These are phyloP conservation scores for Boehmeria nivea DNA, from an alignment of 306 rosid genomes.

Conservation along the genomic window DNA sequence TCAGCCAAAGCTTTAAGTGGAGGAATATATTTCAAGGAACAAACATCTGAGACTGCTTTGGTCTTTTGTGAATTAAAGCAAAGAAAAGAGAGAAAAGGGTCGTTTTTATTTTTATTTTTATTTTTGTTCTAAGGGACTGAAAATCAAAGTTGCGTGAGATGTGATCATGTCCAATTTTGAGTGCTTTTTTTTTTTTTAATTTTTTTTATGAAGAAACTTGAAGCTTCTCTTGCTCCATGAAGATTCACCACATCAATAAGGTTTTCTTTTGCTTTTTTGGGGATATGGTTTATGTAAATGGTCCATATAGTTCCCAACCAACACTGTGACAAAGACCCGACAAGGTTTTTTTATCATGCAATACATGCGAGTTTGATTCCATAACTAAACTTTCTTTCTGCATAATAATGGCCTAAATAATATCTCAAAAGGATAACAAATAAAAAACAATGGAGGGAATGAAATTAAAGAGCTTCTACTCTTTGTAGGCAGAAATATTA, in stretches of 20 bases:
- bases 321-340: conserved; percentile 13
- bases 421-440: background rate
- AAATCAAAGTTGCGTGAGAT: background rate
- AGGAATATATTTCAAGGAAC: too few species aligned
- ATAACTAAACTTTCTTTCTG: too few species aligned
- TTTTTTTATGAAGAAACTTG: conserved; percentile 28
- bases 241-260: conserved; percentile 16
- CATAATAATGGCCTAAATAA: too few species aligned
- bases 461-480: background rate
- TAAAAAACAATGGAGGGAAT: too few species aligned
- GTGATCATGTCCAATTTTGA: conserved; percentile 18
- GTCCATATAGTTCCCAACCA: conserved; percentile 26
- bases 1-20: conserved; percentile 13
- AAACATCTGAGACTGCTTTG: conserved; percentile 5
- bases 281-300: conserved; percentile 5
- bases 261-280: conserved; percentile 10
- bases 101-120: background rate
- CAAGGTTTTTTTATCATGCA: background rate
- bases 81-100: background rate
- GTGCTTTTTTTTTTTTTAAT: too few species aligned
- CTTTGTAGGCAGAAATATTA: too few species aligned
- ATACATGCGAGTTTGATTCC: conserved; percentile 25
- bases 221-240: background rate
- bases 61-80: conserved; percentile 18
- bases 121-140: background rate